Evolutionary conservation across 2,329 filamentous ascomycete species (phyloP).

Genomic region (Neofusicoccum cordaticola): DNA sequence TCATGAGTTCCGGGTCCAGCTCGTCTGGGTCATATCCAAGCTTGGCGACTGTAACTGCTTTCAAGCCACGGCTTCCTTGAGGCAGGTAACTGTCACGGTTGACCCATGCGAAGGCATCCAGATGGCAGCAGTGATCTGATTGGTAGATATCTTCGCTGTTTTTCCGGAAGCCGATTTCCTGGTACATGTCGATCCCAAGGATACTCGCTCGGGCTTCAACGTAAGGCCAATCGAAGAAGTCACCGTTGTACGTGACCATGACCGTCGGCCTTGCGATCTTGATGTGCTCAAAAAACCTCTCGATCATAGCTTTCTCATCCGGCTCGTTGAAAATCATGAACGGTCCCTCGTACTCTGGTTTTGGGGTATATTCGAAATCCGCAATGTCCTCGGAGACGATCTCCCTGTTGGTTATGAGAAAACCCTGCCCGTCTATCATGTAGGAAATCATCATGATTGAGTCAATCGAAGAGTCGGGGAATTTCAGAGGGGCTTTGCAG

Average conservation of each 20-base stretch:
- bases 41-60: constrained; percentile 96
- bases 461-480: constrained; percentile 89
- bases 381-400: constrained; percentile 96
- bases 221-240: constrained; percentile 99
- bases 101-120: constrained; percentile 99
- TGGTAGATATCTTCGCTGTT: constrained; percentile 96
- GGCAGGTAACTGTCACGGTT: constrained; percentile 97
- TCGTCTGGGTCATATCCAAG: constrained; percentile 98
- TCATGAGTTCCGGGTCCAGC: constrained; percentile 96
- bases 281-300: constrained; percentile 92
- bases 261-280: constrained; percentile 93
- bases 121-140: constrained; percentile 92
- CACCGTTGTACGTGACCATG: constrained; percentile 99
- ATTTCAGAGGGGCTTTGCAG: constrained; percentile 91
- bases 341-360: constrained; percentile 88
- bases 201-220: constrained; percentile 91
- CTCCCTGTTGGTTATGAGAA: constrained; percentile 95
- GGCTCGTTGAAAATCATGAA: constrained; percentile 99
- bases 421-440: constrained; percentile 99
- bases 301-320: constrained; percentile 81
- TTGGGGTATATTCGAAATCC: constrained; percentile 98
- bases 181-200: constrained; percentile 98
- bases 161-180: constrained; percentile 94
- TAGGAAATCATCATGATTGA: constrained; percentile 99
- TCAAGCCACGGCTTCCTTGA: constrained; percentile 93